Conservation (phyloP, 305 asterid species). For the Andrographis paniculata region DNA sequence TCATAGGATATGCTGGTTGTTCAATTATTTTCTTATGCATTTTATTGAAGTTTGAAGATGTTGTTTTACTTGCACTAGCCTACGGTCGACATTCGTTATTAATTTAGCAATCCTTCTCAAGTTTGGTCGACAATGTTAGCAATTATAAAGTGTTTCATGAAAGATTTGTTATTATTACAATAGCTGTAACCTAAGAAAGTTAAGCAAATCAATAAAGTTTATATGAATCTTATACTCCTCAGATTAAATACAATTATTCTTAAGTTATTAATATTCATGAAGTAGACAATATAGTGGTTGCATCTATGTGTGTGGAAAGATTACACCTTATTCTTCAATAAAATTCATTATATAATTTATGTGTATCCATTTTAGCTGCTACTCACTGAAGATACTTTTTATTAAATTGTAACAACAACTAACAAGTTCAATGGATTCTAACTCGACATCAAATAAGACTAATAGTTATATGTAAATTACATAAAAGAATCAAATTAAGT, state of each 20-base stretch:
- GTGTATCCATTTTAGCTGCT: constrained; percentile 5
- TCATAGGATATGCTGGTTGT: constrained; percentile 16
- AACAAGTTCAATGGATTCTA: no score
- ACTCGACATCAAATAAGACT: no score
- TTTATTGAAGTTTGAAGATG: constrained; percentile 86
- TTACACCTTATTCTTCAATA: no score
- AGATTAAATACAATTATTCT: no score
- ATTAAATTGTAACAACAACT: constrained; percentile 49
- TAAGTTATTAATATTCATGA: no score
- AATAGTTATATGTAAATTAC: no score
- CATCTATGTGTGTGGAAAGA: no score
- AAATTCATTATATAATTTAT: constrained; percentile 6
- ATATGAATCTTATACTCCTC: no score
- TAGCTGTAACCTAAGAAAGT: not conserved
- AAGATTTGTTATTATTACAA: not conserved
- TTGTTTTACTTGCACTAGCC: constrained; percentile 70
- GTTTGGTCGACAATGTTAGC: constrained; percentile 29
- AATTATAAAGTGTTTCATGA: not conserved
- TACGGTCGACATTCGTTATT: constrained; percentile 69
- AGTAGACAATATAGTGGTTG: no score
- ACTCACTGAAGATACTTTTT: constrained; percentile 18
- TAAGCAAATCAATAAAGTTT: no score
- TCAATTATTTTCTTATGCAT: constrained; percentile 21
- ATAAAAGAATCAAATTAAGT: no score
- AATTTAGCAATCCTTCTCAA: constrained; percentile 66